Conservation (phyloP, 1,139 yeast species). For the Kodamaea plutei region DNA sequence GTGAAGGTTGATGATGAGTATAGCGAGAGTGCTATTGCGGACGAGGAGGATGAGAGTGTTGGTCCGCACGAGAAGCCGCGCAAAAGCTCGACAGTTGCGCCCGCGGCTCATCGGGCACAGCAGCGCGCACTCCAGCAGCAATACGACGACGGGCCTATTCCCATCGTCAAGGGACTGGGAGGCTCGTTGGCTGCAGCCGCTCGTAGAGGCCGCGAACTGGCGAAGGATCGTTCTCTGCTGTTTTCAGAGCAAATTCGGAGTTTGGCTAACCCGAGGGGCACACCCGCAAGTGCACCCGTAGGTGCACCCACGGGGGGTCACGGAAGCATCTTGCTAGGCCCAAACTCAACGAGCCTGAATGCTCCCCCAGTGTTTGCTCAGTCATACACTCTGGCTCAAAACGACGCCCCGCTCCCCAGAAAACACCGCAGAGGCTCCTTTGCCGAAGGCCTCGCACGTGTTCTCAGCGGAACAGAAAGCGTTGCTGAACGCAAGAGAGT, state of each 20-base stretch:
- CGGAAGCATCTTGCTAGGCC: conserved; percentile 4
- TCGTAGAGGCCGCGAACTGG: conserved; percentile 20
- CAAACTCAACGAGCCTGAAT: neutral
- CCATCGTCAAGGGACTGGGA: conserved; percentile 13
- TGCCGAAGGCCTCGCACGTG: conserved; percentile 15
- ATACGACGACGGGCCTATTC: conserved; percentile 16
- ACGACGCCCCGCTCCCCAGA: conserved; percentile 1
- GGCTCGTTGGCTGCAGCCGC: conserved; percentile 16
- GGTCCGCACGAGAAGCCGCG: neutral
- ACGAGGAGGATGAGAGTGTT: conserved; percentile 4
- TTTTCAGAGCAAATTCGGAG: conserved; percentile 18
- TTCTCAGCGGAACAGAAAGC: conserved; percentile 11
- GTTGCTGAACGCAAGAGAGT: neutral
- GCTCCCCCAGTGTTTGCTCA: neutral
- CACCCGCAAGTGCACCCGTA: neutral
- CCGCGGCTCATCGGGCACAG: no score
- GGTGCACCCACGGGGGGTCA: neutral
- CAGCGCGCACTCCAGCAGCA: neutral
- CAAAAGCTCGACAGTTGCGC: neutral
- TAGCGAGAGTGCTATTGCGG: conserved; percentile 12
- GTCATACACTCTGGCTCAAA: no score
- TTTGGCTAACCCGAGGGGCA: conserved; percentile 9
- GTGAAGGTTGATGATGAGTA: conserved; percentile 8
- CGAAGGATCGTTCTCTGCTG: conserved; percentile 29
- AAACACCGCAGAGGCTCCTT: conserved; percentile 15